phyloP scores from a whole-genome alignment of 805 yeast species.

The Yarrowia keelungensis region DNA sequence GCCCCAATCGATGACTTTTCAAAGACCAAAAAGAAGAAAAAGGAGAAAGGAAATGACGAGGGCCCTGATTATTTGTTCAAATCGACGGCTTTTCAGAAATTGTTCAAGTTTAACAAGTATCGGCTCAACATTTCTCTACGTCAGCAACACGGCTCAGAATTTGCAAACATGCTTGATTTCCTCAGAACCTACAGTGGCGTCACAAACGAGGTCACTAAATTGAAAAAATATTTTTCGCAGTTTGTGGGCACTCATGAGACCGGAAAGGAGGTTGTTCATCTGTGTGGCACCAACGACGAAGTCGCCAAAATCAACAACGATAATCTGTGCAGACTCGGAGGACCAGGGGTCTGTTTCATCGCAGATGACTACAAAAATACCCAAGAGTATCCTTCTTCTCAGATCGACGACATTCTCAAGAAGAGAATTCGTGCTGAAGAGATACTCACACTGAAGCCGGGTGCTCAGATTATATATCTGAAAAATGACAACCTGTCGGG shows the following conservation, averaged over 20 bases:
- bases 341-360: background rate
- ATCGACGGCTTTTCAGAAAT: background rate
- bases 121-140: constrained; percentile 4
- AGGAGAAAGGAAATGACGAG: no score
- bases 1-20: constrained; percentile 57
- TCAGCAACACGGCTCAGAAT: constrained; percentile 10
- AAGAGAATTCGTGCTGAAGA: background rate
- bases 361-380: background rate
- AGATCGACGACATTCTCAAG: background rate
- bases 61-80: constrained; percentile 8
- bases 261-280: background rate
- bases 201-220: background rate
- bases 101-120: background rate
- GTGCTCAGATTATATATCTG: constrained; percentile 22
- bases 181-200: constrained; percentile 5
- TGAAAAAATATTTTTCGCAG: constrained; percentile 2
- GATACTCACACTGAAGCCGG: constrained; percentile 4
- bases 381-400: background rate
- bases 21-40: background rate
- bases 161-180: constrained; percentile 3
- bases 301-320: background rate
- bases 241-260: background rate
- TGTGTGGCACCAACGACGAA: background rate
- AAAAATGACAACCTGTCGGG: background rate
- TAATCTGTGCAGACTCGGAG: background rate